Evolutionary conservation across 2,329 filamentous ascomycete species (phyloP), one percentile per base, ranked within the genome.

Genomic region (Phyllosticta citriasiana): DNA sequence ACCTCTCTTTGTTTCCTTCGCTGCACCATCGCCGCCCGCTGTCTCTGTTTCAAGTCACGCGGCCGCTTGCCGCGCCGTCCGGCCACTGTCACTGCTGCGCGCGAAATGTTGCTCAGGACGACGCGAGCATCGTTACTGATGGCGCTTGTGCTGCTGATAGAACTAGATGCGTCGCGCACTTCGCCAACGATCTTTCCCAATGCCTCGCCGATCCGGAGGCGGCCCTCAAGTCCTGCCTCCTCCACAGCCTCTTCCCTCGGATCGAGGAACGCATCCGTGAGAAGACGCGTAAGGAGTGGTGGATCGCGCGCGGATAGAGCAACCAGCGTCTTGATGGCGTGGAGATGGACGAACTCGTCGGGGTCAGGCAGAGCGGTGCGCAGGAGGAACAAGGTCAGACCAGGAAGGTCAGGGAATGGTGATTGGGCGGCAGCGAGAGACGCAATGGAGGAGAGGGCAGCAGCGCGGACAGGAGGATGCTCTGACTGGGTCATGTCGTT

Each of bases 301-400:
- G 87, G 85, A 57, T 89, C 86, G 61, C 77, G 79, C 64, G 79
- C 74, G 0, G 86, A 82, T 10, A 91, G 72, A 25, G 84, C 80
- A 0, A 82, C 81, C 62, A 89, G 83, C 1, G 86, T 79, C 64
- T 84, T 84, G 63, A 91, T 83, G 16, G 84, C 82, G n/a, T 84
- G 80, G 2, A 87, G 76, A 66, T 88, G 87, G 63, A 90, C 85
- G 68, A 87, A 91, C 61, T 88, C 86, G 61, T 91, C 88, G 5
- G 80, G 76, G 56, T 88, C 86, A 63, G 81, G 79, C 1, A 90
- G 75, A 0, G 89, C 77, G 9, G 81, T 83, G 1, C 84, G 84
- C 59, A 90, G 76, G 0, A 91, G 76, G 1, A 89, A 77, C 5
- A 87, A 81, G 0, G 87, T 76, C 2, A 84, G 77, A 1, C 84